phyloP scores from a whole-genome alignment of 2,329 filamentous ascomycete genomes.

The Botryotinia globosa region DNA sequence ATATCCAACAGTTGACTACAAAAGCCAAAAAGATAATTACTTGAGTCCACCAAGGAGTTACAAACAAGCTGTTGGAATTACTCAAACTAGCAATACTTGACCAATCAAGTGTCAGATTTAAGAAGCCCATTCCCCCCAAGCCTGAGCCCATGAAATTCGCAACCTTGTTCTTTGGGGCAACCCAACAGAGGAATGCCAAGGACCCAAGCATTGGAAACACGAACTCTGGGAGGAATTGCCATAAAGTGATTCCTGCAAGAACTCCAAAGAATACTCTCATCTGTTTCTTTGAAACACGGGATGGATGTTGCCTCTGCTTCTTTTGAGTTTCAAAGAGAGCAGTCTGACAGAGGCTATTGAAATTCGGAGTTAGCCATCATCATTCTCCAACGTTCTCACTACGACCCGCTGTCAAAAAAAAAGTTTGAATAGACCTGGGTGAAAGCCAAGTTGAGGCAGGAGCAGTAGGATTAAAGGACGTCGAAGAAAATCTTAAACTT shows the following conservation, averaged over 20 bases:
- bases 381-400: background rate
- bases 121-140: conserved; percentile 59
- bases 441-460: background rate
- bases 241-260: conserved; percentile 52
- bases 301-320: conserved; percentile 50
- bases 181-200: conserved; percentile 61
- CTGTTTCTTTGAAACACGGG: conserved; percentile 49
- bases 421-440: background rate
- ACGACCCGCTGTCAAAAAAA: background rate
- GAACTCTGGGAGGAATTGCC: conserved; percentile 62
- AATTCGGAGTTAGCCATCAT: background rate
- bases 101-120: conserved; percentile 60
- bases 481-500: conserved; percentile 4
- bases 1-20: conserved; percentile 55
- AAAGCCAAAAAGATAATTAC: conserved; percentile 55
- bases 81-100: conserved; percentile 52
- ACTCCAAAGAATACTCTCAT: conserved; percentile 56
- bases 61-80: conserved; percentile 47
- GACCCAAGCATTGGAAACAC: conserved; percentile 59
- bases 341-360: conserved; percentile 47
- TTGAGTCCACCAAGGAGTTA: conserved; percentile 59
- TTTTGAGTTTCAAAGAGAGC: conserved; percentile 57
- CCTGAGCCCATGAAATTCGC: conserved; percentile 61
- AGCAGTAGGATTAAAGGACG: background rate
- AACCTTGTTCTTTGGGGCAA: conserved; percentile 54